Evolutionary conservation across 441 rosid species (phyloP), one percentile per base, ranked within the genome.

Genomic region (Bocquillonia castaneifolia): DNA sequence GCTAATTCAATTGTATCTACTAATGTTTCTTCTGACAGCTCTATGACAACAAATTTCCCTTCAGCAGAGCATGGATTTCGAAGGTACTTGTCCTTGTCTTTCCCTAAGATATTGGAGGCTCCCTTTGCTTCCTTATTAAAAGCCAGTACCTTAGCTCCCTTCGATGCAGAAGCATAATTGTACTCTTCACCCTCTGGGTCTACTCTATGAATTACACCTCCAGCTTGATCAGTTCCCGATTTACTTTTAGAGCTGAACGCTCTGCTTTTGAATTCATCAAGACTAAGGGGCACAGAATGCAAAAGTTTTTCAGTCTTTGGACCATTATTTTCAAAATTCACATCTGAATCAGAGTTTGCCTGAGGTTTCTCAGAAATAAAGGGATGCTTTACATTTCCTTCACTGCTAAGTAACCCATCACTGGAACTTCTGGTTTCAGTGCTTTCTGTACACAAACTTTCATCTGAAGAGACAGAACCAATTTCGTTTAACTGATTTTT

Each of bases 1-100:
- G 95, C 98, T 67, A 91, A 80, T 82, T 80, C 84, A 32, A 91
- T 78, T 17, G 96, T 84, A 70, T 85, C 85, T 40, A 89, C 97
- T 79, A 93, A 76, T n/a, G 93, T 93, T 82, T 93, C 98, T 76
- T 93, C 98, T 14, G 98, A 88, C 59, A 93, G 95, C 72, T 93
- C 96, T 45, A 89, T 76, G 51, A 88, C 77, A 54, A 89, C 91
- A 62, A 80, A 91, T 72, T 93, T 93, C 72, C 78, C 96, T 70
- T 91, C 97, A 0, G 88, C 91, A 53, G 96, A 89, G 73, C 98
- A 93, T 12, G 98, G 97, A 72, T 91, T 93, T 25, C 98, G 82
- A 40, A 93, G 87, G 79, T 93, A 93, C 81, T 93, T 93, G 81
- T 93, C 97, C 80, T 83, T 82, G 81, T 91, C 97, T 78, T 82